phyloP scores from a whole-genome alignment of 2,329 filamentous ascomycete species.

The Thelonectria rubi region DNA sequence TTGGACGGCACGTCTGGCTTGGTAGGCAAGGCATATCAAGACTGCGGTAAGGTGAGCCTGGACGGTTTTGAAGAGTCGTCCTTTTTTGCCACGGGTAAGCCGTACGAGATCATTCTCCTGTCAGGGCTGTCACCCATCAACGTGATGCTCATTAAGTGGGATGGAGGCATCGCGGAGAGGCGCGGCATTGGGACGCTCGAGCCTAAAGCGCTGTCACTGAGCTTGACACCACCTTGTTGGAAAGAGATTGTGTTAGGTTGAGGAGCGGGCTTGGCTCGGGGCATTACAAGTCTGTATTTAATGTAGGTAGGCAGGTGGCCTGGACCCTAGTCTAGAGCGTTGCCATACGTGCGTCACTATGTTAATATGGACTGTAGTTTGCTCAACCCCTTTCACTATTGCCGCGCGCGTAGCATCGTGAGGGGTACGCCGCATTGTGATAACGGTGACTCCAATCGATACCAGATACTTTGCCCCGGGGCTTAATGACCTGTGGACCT shows the following conservation, averaged over 20 bases:
- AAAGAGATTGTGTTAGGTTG: slow-evolving; percentile 14
- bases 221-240: slow-evolving; percentile 6
- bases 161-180: slow-evolving; percentile 21
- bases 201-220: background rate
- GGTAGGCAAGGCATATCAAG: background rate
- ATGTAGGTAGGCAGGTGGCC: too few species aligned
- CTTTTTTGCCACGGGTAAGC: background rate
- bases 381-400: too few species aligned
- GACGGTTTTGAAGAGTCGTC: slow-evolving; percentile 23
- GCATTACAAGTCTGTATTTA: too few species aligned
- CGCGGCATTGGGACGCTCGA: slow-evolving; percentile 12
- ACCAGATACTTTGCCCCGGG: too few species aligned
- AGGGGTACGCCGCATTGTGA: too few species aligned
- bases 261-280: background rate
- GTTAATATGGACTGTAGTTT: too few species aligned
- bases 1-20: slow-evolving; percentile 2
- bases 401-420: too few species aligned
- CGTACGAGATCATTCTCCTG: slow-evolving; percentile 17
- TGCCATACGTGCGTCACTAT: too few species aligned
- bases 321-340: too few species aligned
- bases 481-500: too few species aligned
- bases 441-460: too few species aligned
- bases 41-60: slow-evolving; percentile 4
- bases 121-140: background rate
- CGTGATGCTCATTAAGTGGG: slow-evolving; percentile 21